Percentiles rank a stretch among this genome's conserved stretches.
Evolutionary conservation across 1,284 basidiomycete genomes (phyloP).

Genomic region (Boletus sp.): DNA sequence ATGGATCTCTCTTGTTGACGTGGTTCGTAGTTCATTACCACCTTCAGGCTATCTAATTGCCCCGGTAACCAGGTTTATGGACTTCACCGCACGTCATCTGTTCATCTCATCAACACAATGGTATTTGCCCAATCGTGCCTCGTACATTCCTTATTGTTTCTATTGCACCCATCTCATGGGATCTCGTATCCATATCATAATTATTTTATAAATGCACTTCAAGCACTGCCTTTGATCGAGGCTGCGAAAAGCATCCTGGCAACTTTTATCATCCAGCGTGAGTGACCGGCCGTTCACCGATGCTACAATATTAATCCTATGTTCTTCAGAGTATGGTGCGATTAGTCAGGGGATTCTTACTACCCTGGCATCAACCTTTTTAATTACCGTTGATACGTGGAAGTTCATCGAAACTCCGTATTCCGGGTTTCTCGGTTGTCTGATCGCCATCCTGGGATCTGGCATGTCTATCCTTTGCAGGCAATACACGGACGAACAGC

Average conservation of each 20-base stretch:
- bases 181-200: slow-evolving; percentile 4
- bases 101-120: slow-evolving; percentile 20
- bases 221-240: slow-evolving; percentile 13
- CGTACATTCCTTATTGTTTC: slow-evolving; percentile 11
- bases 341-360: slow-evolving; percentile 14
- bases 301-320: background rate
- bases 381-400: slow-evolving; percentile 14
- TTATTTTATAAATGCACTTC: slow-evolving; percentile 7
- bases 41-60: background rate
- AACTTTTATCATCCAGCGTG: slow-evolving; percentile 22
- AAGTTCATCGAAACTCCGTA: background rate
- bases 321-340: slow-evolving; percentile 19
- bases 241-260: slow-evolving; percentile 14
- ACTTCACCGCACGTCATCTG: slow-evolving; percentile 13
- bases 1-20: slow-evolving; percentile 20
- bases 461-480: slow-evolving; percentile 3
- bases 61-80: slow-evolving; percentile 18
- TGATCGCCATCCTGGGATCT: slow-evolving; percentile 14
- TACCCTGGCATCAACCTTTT: slow-evolving; percentile 10
- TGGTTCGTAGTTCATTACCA: slow-evolving; percentile 17
- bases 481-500: slow-evolving; percentile 2
- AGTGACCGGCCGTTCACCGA: slow-evolving; percentile 6
- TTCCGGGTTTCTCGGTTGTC: slow-evolving; percentile 18
- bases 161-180: slow-evolving; percentile 6
- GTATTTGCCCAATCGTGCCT: slow-evolving; percentile 25